Base-by-base conservation (phyloP, 306 rosid species). In the Dalbergia oliveri region DNA sequence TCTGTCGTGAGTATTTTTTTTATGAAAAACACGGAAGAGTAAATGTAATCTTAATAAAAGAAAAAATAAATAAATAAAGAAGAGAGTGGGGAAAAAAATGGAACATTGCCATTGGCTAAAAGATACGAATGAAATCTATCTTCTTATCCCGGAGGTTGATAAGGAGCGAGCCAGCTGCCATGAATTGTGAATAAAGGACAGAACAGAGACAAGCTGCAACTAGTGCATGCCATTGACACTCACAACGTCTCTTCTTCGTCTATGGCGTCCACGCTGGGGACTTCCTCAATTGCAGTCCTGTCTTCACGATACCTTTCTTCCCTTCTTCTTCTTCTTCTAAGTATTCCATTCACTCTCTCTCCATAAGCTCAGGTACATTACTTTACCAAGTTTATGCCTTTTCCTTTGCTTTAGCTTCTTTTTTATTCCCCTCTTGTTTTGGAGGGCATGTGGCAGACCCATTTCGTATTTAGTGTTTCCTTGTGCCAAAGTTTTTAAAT, bases 191-290 rank as follows among this genome's bases (percentile, higher is more conserved):
- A 57, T 50, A 81, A 35, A 70, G 58, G 41, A 53, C 79, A 21
- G 37, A 57, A 49, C 4, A 51, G 14, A 56, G 23, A 54, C 37
- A 39, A 14, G 16, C 26, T 54, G 23, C 0, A 54, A 54, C 56
- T 44, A 45, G 11, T 33, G 2, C 62, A 6, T 45, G 33, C 47
- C 47, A 49, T 9, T 4, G 2, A 16, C 4, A 54, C 19, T 10
- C 76, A n/a, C 8, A 56, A 15, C 59, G n/a, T 39, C 65, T 50
- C 82, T 23, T 63, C 77, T 51, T 39, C 26, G 15, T 31, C 9
- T n/a, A 94, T 94, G 99, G 91, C 97, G 16, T 91, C 97, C 31
- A 77, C 84, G 21, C 88, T 94, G 0, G 90, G 97, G 83, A 78
- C 94, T 78, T 90, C 89, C 81, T 90, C 95, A 4, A 70, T 90